phyloP scores from a whole-genome alignment of 345 rosid genomes.

The Mallotus nudiflorus region DNA sequence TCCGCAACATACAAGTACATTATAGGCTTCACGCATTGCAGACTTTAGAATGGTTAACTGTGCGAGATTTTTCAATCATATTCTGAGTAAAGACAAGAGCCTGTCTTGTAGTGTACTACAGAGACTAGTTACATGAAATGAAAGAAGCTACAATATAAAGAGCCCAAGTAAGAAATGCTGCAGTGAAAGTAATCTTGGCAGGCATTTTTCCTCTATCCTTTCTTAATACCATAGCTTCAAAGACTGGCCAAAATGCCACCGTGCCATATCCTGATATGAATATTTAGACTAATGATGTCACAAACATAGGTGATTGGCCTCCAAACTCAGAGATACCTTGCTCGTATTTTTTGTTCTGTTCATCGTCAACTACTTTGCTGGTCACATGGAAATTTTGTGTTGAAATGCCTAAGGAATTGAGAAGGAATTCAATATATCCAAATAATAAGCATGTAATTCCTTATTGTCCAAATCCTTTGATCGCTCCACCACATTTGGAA shows the following conservation, averaged over 20 bases:
- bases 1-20: no score
- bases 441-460: conserved; percentile 45
- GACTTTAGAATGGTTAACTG: no score
- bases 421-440: conserved; percentile 43
- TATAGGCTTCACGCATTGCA: no score
- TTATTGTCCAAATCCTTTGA: conserved; percentile 57
- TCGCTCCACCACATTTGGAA: conserved; percentile 72
- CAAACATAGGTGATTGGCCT: conserved; percentile 52
- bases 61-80: no score
- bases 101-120: no score
- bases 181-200: conserved; percentile 24
- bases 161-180: conserved; percentile 31
- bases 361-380: conserved; percentile 50
- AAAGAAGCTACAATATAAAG: conserved; percentile 33
- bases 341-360: conserved; percentile 54
- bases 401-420: conserved; percentile 48
- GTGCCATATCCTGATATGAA: conserved; percentile 41
- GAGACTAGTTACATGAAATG: conserved; percentile 10
- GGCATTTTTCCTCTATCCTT: conserved; percentile 58
- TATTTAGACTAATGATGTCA: conserved; percentile 41
- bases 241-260: conserved; percentile 58
- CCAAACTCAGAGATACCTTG: conserved; percentile 65
- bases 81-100: no score
- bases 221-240: conserved; percentile 59
- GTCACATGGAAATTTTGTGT: conserved; percentile 53